Evolutionary conservation across 331 rosid species (phyloP).

Genomic region (Prunus yedoensis): DNA sequence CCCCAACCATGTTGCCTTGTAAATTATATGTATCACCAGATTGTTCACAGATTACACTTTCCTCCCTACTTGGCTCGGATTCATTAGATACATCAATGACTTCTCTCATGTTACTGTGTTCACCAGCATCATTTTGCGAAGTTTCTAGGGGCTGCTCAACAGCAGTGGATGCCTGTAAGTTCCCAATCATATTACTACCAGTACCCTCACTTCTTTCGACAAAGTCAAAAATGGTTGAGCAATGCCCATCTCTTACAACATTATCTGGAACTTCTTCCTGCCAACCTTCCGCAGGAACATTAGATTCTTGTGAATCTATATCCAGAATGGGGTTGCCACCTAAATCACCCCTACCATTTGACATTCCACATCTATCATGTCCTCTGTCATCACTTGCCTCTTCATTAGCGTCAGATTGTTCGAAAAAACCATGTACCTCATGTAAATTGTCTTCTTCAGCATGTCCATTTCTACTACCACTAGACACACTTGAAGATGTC

Average conservation of each 20-base stretch:
- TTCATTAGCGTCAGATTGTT: slow-evolving; percentile 40
- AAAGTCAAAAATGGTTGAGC: slow-evolving; percentile 24
- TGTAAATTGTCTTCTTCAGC: slow-evolving; percentile 44
- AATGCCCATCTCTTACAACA: slow-evolving; percentile 41
- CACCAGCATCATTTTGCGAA: slow-evolving; percentile 37
- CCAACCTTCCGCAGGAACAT: slow-evolving; percentile 37
- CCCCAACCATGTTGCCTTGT: slow-evolving; percentile 33
- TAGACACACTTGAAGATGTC: slow-evolving; percentile 40
- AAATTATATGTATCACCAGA: slow-evolving; percentile 26
- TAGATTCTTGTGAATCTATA: slow-evolving; percentile 32
- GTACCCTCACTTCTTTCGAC: slow-evolving; percentile 24
- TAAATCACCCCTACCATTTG: slow-evolving; percentile 34
- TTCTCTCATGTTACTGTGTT: slow-evolving; percentile 36
- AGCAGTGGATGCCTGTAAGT: slow-evolving; percentile 31
- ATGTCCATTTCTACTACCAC: slow-evolving; percentile 41
- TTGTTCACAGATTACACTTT: slow-evolving; percentile 28
- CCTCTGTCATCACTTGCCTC: slow-evolving; percentile 36
- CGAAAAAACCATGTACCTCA: slow-evolving; percentile 38
- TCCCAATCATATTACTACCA: slow-evolving; percentile 21
- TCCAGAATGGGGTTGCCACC: slow-evolving; percentile 41
- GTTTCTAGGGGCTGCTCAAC: slow-evolving; percentile 32
- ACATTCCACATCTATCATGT: slow-evolving; percentile 28
- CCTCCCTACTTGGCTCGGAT: slow-evolving; percentile 40
- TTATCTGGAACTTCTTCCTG: slow-evolving; percentile 36
- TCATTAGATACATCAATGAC: slow-evolving; percentile 34